phyloP scores from a whole-genome alignment of 352 stramenopile genomes.

The Phytophthora pistaciae region DNA sequence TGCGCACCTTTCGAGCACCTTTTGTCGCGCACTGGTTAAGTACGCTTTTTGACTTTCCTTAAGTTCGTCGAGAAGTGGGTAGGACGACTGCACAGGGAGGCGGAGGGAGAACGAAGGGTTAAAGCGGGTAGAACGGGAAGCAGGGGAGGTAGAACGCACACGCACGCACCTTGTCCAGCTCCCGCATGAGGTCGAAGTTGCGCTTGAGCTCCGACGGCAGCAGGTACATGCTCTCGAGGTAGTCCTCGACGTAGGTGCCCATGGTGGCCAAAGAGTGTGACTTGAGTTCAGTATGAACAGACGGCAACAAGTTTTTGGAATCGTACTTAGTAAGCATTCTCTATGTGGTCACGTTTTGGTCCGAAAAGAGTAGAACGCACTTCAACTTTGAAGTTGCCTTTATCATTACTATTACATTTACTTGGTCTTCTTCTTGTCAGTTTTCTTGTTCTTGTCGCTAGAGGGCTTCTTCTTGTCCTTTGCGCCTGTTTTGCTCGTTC shows the following conservation, averaged over 20 bases:
- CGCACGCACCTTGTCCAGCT: constrained; percentile 80
- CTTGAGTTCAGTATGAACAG: constrained; percentile 19
- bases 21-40: constrained; percentile 65
- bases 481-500: constrained; percentile 16
- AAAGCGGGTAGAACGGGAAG: constrained; percentile 7
- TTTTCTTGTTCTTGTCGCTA: constrained; percentile 26
- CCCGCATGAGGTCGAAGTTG: constrained; percentile 91
- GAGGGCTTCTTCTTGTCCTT: constrained; percentile 29
- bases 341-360: not conserved
- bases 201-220: constrained; percentile 90
- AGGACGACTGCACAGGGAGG: constrained; percentile 56
- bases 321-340: not conserved
- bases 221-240: constrained; percentile 91
- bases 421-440: constrained; percentile 34
- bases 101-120: not conserved
- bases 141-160: not conserved
- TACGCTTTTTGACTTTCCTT: constrained; percentile 72
- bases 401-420: constrained; percentile 1
- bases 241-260: constrained; percentile 91
- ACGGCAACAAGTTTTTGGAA: not conserved
- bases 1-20: constrained; percentile 68
- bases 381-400: constrained; percentile 8
- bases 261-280: constrained; percentile 37
- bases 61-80: constrained; percentile 82
- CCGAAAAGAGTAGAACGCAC: not conserved